Conservation (phyloP, 805 yeast genomes). For the Saturnispora serradocipensis region DNA sequence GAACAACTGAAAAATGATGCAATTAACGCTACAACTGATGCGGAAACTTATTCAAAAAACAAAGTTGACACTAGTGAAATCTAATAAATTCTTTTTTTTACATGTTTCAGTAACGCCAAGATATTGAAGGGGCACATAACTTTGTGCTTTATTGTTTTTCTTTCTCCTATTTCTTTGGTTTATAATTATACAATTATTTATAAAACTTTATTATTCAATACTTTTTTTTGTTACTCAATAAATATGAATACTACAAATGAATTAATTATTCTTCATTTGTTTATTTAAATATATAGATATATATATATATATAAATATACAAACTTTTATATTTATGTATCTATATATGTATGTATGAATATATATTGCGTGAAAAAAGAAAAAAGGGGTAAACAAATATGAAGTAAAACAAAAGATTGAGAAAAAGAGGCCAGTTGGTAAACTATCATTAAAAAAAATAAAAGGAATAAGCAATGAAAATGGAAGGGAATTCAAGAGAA, state of each 20-base stretch:
- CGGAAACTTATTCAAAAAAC: conserved; percentile 10
- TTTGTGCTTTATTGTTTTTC: background rate
- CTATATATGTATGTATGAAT: background rate
- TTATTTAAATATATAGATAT: no score
- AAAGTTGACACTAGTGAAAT: conserved; percentile 8
- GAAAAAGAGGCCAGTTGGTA: background rate
- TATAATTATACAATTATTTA: background rate
- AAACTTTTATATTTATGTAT: no score
- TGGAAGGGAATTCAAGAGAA: background rate
- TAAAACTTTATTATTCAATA: background rate
- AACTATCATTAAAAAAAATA: background rate
- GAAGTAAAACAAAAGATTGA: background rate
- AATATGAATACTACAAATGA: no score
- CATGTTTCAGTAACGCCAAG: background rate
- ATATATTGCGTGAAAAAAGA: background rate
- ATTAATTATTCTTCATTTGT: no score
- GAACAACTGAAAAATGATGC: conserved; percentile 14
- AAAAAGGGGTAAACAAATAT: background rate
- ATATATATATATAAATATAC: no score
- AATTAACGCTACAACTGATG: conserved; percentile 3
- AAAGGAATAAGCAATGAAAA: background rate
- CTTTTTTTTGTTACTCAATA: background rate
- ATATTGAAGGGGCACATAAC: background rate
- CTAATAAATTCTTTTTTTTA: background rate
- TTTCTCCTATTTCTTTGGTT: background rate